phyloP scores from a whole-genome alignment of 2,329 filamentous ascomycete species.

The Byssothecium circinans region DNA sequence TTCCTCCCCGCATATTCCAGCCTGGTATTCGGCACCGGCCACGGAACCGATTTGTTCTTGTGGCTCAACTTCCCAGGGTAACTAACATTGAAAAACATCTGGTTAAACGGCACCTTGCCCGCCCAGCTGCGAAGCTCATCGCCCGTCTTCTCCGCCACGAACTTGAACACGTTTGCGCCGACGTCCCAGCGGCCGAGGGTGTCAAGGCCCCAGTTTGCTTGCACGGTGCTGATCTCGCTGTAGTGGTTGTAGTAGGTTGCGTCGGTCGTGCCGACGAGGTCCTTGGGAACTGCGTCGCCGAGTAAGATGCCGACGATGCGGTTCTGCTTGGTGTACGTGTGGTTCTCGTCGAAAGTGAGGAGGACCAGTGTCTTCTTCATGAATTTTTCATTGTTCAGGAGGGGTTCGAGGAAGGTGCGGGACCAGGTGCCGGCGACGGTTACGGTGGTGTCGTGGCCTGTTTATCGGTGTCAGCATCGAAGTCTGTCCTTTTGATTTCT shows the following conservation, averaged over 20 bases:
- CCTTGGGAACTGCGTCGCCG: constrained; percentile 69
- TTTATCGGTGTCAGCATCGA: constrained; percentile 4
- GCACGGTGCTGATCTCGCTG: constrained; percentile 48
- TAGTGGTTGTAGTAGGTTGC: constrained; percentile 58
- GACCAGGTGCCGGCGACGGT: constrained; percentile 70
- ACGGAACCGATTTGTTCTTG: constrained; percentile 28
- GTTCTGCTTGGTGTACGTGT: constrained; percentile 69
- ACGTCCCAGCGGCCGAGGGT: constrained; percentile 52
- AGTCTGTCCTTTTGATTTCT: too few species aligned
- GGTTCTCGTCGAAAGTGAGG: constrained; percentile 78
- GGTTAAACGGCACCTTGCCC: constrained; percentile 28
- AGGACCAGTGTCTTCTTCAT: constrained; percentile 75
- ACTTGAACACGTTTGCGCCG: constrained; percentile 50
- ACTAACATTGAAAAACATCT: constrained; percentile 37
- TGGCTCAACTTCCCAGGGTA: constrained; percentile 38
- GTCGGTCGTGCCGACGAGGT: constrained; percentile 70
- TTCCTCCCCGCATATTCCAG: constrained; percentile 29
- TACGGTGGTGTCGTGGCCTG: constrained; percentile 68
- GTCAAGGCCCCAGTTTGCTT: constrained; percentile 50
- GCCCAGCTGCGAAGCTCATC: constrained; percentile 26
- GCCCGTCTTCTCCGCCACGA: constrained; percentile 32
- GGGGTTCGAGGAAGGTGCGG: constrained; percentile 67
- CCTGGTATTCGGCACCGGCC: constrained; percentile 32
- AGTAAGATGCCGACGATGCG: constrained; percentile 70
- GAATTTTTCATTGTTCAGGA: constrained; percentile 70